Conservation (phyloP, 805 yeast genomes). For the Saturnispora besseyi region DNA sequence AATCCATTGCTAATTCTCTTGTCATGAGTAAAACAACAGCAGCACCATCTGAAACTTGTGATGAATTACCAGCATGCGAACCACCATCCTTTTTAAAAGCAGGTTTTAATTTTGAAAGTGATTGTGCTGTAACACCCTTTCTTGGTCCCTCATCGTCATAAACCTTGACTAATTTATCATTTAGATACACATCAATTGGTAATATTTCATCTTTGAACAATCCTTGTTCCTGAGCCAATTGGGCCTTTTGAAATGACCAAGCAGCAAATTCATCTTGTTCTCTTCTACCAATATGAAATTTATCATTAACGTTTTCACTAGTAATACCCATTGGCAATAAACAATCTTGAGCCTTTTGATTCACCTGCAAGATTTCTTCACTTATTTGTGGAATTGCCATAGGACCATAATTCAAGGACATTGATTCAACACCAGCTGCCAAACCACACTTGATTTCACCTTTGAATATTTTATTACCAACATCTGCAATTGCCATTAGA, state of each 20-base stretch:
- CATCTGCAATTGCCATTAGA: slow-evolving; percentile 78
- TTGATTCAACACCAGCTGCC: slow-evolving; percentile 90
- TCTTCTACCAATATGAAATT: slow-evolving; percentile 53
- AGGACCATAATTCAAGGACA: slow-evolving; percentile 87
- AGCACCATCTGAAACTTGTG: slow-evolving; percentile 94
- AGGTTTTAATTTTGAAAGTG: slow-evolving; percentile 68
- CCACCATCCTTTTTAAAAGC: slow-evolving; percentile 80
- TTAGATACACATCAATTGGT: slow-evolving; percentile 60
- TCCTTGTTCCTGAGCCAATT: slow-evolving; percentile 57
- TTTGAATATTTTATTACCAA: slow-evolving; percentile 75
- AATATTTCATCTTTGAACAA: slow-evolving; percentile 83
- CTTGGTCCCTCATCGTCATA: slow-evolving; percentile 71
- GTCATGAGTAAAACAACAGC: slow-evolving; percentile 81
- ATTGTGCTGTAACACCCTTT: slow-evolving; percentile 69
- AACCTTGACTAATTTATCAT: slow-evolving; percentile 34
- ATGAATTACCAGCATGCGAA: slow-evolving; percentile 94
- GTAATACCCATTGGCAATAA: slow-evolving; percentile 95
- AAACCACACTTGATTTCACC: slow-evolving; percentile 91
- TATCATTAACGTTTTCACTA: slow-evolving; percentile 77
- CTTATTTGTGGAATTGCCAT: slow-evolving; percentile 58
- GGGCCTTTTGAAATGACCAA: slow-evolving; percentile 76
- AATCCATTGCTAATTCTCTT: slow-evolving; percentile 71
- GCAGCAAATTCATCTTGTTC: slow-evolving; percentile 90
- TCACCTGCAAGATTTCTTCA: slow-evolving; percentile 32
- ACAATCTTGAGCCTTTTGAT: slow-evolving; percentile 57